Percentiles rank a stretch among this genome's conserved stretches.
These are phyloP conservation scores for Fusarium sp. DNA, from an alignment of 2,329 filamentous ascomycete species.

Conservation along the genomic window DNA sequence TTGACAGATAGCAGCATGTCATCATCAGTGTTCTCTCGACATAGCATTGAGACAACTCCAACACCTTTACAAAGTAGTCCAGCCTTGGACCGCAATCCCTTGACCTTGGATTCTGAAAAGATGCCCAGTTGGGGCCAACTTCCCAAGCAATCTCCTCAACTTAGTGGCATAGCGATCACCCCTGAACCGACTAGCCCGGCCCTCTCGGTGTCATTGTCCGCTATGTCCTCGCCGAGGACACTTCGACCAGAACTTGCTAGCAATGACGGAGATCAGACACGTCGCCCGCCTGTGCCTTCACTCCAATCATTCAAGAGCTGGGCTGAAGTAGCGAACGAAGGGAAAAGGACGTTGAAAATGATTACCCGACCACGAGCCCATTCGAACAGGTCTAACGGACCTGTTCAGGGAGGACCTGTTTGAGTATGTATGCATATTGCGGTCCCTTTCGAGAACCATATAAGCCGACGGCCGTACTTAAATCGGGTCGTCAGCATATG, in stretches of 20 bases:
- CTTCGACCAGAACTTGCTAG: constrained; percentile 35
- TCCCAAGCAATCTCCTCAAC: constrained; percentile 18
- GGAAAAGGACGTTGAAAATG: constrained; percentile 30
- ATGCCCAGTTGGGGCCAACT: constrained; percentile 45
- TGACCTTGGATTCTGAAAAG: constrained; percentile 25
- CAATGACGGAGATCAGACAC: constrained; percentile 34
- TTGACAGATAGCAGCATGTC: constrained; percentile 58
- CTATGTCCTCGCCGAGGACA: constrained; percentile 50
- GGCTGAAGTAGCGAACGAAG: constrained; percentile 55
- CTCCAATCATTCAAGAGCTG: constrained; percentile 54
- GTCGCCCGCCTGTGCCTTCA: constrained; percentile 46
- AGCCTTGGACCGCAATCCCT: constrained; percentile 33
- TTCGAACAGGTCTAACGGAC: constrained; percentile 35
- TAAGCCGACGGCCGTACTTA: neutral
- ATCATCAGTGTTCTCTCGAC: constrained; percentile 56
- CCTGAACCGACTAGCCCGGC: constrained; percentile 42
- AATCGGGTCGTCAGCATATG: neutral
- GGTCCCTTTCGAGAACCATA: neutral
- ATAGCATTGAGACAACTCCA: constrained; percentile 51
- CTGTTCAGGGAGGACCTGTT: constrained; percentile 11
- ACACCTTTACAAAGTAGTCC: constrained; percentile 51
- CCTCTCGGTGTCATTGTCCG: constrained; percentile 46
- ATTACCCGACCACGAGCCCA: constrained; percentile 31
- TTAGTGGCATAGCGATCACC: constrained; percentile 12
- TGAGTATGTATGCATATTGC: neutral